Percentiles rank a stretch among this genome's conserved stretches.
Evolutionary conservation across 345 rosid species (phyloP).

Genomic region (Kernera saxatilis): DNA sequence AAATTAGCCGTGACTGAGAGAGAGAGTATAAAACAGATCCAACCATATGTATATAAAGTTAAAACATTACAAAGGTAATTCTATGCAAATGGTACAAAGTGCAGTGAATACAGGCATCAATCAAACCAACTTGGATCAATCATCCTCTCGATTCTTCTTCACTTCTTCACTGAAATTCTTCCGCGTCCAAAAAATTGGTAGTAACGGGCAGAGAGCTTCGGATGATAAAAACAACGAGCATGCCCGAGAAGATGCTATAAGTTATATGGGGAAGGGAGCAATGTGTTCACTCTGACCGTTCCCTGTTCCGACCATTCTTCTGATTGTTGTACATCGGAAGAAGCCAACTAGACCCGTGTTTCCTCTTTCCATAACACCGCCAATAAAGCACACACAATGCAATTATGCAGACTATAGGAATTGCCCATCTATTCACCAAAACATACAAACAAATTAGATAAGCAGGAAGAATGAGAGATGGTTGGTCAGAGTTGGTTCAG

Average conservation of each 20-base stretch:
- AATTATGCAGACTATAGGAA: constrained; percentile 52
- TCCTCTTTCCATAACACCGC: constrained; percentile 80
- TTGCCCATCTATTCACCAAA: constrained; percentile 75
- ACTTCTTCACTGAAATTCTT: constrained; percentile 8
- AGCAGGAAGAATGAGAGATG: not conserved
- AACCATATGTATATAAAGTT: not conserved
- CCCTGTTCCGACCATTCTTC: constrained; percentile 51
- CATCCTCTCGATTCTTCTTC: constrained; percentile 15
- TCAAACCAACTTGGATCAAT: constrained; percentile 30
- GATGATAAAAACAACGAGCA: constrained; percentile 33
- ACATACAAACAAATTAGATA: not conserved
- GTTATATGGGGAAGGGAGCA: not conserved
- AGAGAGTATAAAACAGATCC: not conserved
- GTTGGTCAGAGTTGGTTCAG: not conserved
- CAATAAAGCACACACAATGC: constrained; percentile 59
- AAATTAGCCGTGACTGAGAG: not conserved
- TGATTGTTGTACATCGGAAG: constrained; percentile 67
- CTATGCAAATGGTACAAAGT: constrained; percentile 24
- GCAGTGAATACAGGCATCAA: constrained; percentile 6
- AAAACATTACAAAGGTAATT: constrained; percentile 20
- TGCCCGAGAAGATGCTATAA: constrained; percentile 26
- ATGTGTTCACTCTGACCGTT: constrained; percentile 63
- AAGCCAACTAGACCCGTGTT: constrained; percentile 61
- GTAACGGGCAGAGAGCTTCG: constrained; percentile 32
- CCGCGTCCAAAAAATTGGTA: constrained; percentile 29